phyloP scores from a whole-genome alignment of 345 rosid species.

The Turnera subulata region DNA sequence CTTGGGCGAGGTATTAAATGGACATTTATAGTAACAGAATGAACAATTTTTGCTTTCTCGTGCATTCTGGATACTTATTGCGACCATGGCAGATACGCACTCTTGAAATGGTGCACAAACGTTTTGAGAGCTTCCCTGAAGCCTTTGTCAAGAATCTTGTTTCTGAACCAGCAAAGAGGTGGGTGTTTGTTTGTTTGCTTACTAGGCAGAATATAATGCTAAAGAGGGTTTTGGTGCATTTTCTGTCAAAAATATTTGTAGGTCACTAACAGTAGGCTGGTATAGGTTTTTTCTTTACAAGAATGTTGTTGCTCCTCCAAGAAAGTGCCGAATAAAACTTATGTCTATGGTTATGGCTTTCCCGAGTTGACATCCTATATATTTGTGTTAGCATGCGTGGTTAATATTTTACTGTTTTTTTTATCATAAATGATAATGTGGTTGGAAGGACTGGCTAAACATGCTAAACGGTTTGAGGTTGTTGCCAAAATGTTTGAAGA shows the following conservation, averaged over 20 bases:
- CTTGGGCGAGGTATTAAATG: constrained; percentile 76
- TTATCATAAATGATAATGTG: too few relatives aligned
- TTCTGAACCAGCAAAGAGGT: constrained; percentile 62
- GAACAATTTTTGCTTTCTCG: neutral
- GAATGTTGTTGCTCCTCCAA: neutral
- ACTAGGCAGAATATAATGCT: neutral
- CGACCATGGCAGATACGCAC: constrained; percentile 65
- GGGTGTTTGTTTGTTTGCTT: neutral
- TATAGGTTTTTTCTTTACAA: too few relatives aligned
- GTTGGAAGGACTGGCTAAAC: too few relatives aligned
- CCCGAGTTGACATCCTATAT: too few relatives aligned
- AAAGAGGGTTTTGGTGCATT: neutral
- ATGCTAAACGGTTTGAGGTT: too few relatives aligned
- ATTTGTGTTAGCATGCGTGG: too few relatives aligned
- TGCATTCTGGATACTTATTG: neutral
- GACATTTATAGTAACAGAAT: neutral
- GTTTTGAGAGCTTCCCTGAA: constrained; percentile 96
- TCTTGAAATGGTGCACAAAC: constrained; percentile 93
- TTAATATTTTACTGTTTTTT: too few relatives aligned
- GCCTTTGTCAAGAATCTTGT: constrained; percentile 87
- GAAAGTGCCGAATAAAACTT: neutral
- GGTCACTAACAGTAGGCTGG: neutral
- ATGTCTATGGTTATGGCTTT: too few relatives aligned
- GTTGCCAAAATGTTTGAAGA: too few relatives aligned
- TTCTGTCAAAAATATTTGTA: neutral